A percentile compares a stretch with the other conserved stretches of the same genome.
Conservation (phyloP, 208 protist species). For the Leishmania lainsoni region DNA sequence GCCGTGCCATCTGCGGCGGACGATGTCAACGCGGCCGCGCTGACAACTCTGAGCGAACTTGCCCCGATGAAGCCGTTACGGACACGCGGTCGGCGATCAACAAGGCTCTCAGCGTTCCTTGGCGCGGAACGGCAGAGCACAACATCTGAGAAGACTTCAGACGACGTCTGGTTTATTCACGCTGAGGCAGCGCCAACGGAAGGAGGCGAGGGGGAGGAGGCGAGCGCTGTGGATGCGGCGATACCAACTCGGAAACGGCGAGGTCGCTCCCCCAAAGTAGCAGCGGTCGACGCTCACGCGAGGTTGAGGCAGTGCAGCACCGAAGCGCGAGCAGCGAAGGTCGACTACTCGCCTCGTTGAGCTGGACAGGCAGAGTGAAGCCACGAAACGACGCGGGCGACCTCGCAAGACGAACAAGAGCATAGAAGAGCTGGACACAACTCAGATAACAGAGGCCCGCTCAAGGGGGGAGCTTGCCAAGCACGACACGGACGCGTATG, state of each 20-base stretch:
- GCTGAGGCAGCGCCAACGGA: neutral
- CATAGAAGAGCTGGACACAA: neutral
- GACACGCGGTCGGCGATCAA: conserved; percentile 1
- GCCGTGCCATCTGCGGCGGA: neutral
- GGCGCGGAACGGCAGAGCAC: neutral
- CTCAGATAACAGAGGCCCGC: neutral
- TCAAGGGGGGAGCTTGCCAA: neutral
- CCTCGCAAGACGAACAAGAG: neutral
- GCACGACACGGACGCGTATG: neutral
- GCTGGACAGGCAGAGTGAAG: neutral
- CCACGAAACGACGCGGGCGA: neutral
- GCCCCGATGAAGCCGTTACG: neutral
- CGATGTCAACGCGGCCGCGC: conserved; percentile 2
- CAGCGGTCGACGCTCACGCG: neutral
- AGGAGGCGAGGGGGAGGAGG: neutral
- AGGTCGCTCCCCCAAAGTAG: neutral
- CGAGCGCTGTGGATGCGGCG: neutral
- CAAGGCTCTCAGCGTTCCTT: neutral
- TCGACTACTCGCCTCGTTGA: neutral
- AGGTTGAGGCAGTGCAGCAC: neutral
- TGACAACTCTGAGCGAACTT: neutral
- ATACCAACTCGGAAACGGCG: neutral
- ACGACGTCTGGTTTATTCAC: conserved; percentile 11
- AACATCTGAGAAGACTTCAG: neutral
- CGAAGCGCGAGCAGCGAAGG: neutral